Base-by-base conservation (phyloP, 2,329 filamentous ascomycete genomes). In the Fusarium luffae region DNA sequence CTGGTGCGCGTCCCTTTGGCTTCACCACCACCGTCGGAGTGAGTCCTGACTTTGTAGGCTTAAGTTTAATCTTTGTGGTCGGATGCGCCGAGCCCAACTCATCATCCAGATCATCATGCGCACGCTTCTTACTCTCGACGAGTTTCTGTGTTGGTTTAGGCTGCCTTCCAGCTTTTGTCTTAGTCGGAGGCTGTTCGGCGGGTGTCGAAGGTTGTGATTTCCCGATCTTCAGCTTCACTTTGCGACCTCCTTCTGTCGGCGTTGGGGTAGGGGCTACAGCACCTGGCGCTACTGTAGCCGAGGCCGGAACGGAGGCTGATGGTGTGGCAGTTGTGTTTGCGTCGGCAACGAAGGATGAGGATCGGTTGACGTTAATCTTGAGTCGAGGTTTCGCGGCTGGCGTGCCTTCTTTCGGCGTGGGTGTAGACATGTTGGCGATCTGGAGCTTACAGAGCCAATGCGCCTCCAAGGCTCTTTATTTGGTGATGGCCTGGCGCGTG, bases 1-100 rank as follows among this genome's bases (percentile, higher is more conserved):
- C 83, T 9, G 92, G 91, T 2, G 88, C 85, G 68, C 89, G 87
- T n/a, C 90, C 91, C 72, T 90, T 89, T 50, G 88, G 84, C 74
- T 89, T 91, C 60, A 93, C 77, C 47, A 82, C 79, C 21, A 83
- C 65, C 50, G 74, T 75, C 4, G 82, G 78, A 44, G 79, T 81
- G 57, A 75, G 77, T 57, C 71, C 77, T 50, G 73, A 69, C 57
- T 84, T 79, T 23, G 80, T 82, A 47, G 77, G 75, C 43, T 80
- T 78, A 48, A 88, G 82, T 76, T 86, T 89, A 59, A 89, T 85
- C 75, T 86, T 88, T 63, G 87, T 87, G 9, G 78, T 77, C 21
- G 82, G 77, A 40, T 79, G 75, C 42, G 64, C 61, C 51, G 78
- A 71, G n/a, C 80, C 76, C 40, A 68, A 30, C 13, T 77, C 75